Evolutionary conservation across 139 green algal species (phyloP).

Genomic region (Chlorella sp.): DNA sequence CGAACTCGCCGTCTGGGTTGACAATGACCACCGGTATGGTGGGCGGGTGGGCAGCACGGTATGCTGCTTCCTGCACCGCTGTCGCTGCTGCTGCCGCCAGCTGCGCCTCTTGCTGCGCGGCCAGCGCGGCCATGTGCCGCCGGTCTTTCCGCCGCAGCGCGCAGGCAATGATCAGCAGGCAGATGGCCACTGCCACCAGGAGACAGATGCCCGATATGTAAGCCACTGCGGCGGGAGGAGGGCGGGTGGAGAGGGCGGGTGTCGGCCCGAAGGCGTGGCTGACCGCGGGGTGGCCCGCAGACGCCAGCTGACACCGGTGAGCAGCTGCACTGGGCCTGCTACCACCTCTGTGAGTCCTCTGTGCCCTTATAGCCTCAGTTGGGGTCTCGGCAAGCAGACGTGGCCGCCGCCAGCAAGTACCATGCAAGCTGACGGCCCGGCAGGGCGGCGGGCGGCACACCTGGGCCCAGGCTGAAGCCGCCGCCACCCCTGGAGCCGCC

Average conservation of each 20-base stretch:
- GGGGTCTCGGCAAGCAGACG: too few relatives aligned
- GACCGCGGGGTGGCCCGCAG: too few relatives aligned
- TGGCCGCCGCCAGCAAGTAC: not conserved
- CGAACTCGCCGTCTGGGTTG: not conserved
- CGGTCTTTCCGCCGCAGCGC: constrained; percentile 18
- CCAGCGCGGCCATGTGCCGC: not conserved
- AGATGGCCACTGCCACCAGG: not conserved
- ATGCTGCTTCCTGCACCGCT: not conserved
- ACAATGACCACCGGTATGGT: constrained; percentile 11
- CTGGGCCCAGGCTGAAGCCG: not conserved
- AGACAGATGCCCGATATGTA: constrained; percentile 1
- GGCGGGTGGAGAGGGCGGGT: not conserved
- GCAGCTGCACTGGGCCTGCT: too few relatives aligned
- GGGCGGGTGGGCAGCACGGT: too few relatives aligned
- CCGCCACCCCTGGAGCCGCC: too few relatives aligned
- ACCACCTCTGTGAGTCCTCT: too few relatives aligned
- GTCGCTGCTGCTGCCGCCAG: not conserved
- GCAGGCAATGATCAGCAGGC: not conserved
- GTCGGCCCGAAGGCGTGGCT: too few relatives aligned
- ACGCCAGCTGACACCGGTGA: too few relatives aligned
- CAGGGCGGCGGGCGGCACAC: not conserved
- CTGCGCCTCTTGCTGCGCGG: not conserved
- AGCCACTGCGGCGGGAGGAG: not conserved
- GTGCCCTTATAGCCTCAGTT: too few relatives aligned
- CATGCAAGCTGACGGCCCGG: not conserved